Evolutionary conservation across 1,139 yeast genomes (phyloP).

Genomic region (Zygosaccharomyces pseudobailii): DNA sequence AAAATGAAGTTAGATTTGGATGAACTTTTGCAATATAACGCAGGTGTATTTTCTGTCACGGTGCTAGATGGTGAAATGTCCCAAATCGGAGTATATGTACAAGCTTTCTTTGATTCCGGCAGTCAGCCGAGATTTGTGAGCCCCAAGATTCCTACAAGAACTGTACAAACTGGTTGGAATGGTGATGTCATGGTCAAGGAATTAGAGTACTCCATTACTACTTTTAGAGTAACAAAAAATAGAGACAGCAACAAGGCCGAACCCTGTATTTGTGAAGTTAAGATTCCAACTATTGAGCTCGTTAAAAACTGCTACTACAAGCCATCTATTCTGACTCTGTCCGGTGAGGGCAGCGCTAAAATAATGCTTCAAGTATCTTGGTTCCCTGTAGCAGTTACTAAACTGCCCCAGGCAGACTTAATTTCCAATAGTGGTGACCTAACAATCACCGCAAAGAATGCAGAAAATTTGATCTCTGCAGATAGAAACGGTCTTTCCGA

Average conservation of each 20-base stretch:
- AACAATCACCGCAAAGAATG: conserved; percentile 58
- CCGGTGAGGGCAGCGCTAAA: conserved; percentile 43
- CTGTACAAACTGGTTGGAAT: conserved; percentile 48
- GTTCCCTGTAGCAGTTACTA: conserved; percentile 64
- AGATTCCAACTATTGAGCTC: conserved; percentile 63
- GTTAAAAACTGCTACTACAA: conserved; percentile 59
- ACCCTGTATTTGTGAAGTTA: conserved; percentile 56
- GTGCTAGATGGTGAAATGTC: conserved; percentile 54
- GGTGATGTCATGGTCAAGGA: conserved; percentile 76
- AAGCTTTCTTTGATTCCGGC: conserved; percentile 68
- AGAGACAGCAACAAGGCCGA: conserved; percentile 51
- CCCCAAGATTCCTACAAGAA: conserved; percentile 43
- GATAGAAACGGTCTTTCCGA: conserved; percentile 91
- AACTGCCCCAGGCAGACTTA: conserved; percentile 70
- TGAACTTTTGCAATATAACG: conserved; percentile 54
- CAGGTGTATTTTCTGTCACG: conserved; percentile 75
- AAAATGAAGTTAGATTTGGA: conserved; percentile 59
- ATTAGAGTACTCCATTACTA: conserved; percentile 64
- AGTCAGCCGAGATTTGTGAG: conserved; percentile 59
- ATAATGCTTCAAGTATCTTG: conserved; percentile 65
- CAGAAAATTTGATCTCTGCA: conserved; percentile 70
- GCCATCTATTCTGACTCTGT: conserved; percentile 53
- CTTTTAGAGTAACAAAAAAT: conserved; percentile 56
- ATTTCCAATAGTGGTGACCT: conserved; percentile 72
- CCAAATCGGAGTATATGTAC: conserved; percentile 55